Evolutionary conservation across 1,139 yeast species (phyloP).

Genomic region (Yamadazyma blattariae): DNA sequence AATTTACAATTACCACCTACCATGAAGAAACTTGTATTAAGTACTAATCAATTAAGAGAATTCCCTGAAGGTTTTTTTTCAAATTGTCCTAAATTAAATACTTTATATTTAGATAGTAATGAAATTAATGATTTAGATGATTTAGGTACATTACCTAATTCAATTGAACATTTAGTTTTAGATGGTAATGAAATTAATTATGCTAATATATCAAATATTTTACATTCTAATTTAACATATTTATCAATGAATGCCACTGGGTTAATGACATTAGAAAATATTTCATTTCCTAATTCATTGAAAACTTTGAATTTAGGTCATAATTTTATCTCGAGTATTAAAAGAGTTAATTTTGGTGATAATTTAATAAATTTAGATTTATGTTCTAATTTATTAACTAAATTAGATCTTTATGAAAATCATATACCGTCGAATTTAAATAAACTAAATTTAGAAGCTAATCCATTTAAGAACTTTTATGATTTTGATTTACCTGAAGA

Average conservation of each 20-base stretch:
- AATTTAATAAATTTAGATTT: constrained; percentile 11
- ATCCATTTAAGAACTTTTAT: constrained; percentile 3
- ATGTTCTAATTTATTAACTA: constrained; percentile 3
- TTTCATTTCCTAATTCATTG: constrained; percentile 17
- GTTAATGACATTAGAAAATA: constrained; percentile 16
- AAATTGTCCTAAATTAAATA: constrained; percentile 9
- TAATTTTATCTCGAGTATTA: constrained; percentile 19
- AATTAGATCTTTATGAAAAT: neutral
- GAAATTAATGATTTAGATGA: constrained; percentile 24
- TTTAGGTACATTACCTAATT: constrained; percentile 20
- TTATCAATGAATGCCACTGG: constrained; percentile 23
- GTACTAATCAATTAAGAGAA: constrained; percentile 15
- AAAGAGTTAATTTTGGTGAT: constrained; percentile 14
- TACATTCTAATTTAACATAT: constrained; percentile 16
- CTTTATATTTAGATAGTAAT: constrained; percentile 19
- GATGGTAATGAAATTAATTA: constrained; percentile 25
- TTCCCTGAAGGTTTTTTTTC: constrained; percentile 16
- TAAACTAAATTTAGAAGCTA: constrained; percentile 1
- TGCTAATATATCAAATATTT: constrained; percentile 17
- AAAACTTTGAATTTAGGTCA: constrained; percentile 15
- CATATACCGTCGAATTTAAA: constrained; percentile 2
- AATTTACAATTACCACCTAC: constrained; percentile 14
- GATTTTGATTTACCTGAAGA: constrained; percentile 4
- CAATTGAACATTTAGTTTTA: constrained; percentile 16
- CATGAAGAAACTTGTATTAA: constrained; percentile 15